These are phyloP conservation scores for Phlebiopsis flavidoalba DNA, from an alignment of 768 basidiomycete genomes.

Conservation along the genomic window DNA sequence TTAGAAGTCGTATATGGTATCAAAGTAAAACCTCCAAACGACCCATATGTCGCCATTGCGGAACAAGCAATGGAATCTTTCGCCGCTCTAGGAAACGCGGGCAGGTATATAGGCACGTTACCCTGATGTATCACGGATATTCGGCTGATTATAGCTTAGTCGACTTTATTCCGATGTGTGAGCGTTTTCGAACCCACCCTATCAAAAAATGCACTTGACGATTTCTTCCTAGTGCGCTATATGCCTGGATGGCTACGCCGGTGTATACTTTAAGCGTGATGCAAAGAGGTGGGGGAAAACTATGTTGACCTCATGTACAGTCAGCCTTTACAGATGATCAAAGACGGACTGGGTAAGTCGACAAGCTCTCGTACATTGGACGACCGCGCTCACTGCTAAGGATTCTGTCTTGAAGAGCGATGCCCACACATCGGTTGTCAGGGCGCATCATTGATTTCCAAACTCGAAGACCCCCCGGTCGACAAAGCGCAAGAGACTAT, in stretches of 20 bases:
- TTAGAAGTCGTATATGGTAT: slow-evolving; percentile 13
- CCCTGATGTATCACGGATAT: neutral
- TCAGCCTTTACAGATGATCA: slow-evolving; percentile 13
- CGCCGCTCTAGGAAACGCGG: slow-evolving; percentile 4
- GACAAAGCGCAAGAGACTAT: neutral
- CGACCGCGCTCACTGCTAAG: too few species aligned
- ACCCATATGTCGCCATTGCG: slow-evolving; percentile 12
- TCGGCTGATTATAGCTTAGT: neutral
- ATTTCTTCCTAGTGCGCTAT: slow-evolving; percentile 14
- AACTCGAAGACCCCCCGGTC: neutral
- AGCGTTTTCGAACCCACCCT: neutral
- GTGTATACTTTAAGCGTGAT: slow-evolving; percentile 12
- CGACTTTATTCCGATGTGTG: slow-evolving; percentile 8
- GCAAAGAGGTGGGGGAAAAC: slow-evolving; percentile 8
- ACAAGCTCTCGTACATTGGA: too few species aligned
- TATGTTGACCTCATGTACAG: slow-evolving; percentile 1
- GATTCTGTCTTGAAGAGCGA: neutral
- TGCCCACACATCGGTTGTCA: neutral
- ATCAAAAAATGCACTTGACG: too few species aligned
- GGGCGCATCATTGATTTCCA: neutral
- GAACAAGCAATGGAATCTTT: slow-evolving; percentile 7
- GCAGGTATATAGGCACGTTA: slow-evolving; percentile 3
- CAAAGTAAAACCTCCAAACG: slow-evolving; percentile 10
- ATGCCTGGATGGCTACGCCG: slow-evolving; percentile 20
- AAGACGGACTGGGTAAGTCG: slow-evolving; percentile 4